Base-by-base conservation (phyloP, 2,329 filamentous ascomycete genomes). In the Fonsecaea nubica region DNA sequence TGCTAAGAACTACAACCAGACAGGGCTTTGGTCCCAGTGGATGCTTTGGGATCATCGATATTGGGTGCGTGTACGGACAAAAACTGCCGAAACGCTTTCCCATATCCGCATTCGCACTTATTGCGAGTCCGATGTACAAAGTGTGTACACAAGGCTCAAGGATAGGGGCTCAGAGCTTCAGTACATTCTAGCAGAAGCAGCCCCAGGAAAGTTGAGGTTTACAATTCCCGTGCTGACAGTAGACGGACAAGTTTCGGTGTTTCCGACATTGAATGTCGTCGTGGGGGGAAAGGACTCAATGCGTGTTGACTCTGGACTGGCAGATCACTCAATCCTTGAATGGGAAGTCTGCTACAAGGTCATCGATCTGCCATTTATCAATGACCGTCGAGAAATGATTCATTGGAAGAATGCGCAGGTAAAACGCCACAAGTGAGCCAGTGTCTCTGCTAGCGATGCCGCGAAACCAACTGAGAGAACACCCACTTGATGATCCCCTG, bases 1-100 rank as follows among this genome's bases (percentile, higher is more conserved):
- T 1, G 6, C 18, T 8, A 13, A 50, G n/a, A 38, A 61, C 4
- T 21, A 32, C 21, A 13, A 25, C 1, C n/a, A 54, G 45, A 38
- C 36, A 10, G 54, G 35, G 30, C 13, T 64, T 7, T 70, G 65
- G 58, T 68, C 69, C 15, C 15, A 56, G 18, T 70, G 67, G 67
- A 30, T 67, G 9, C 56, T 71, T 10, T 71, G 69, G 69, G 69
- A 71, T 50, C 66, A 65, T 63, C 69, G 69, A 30, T 70, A 65
- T 58, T 71, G 67, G 67, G 66, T 73, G 15, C 65, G 65, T 32
- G 63, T 72, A 5, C 61, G 56, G 35, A 36, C 60, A 12, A 42
- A 56, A 48, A 54, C 61, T 62, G 25, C 30, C n/a, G 7, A 32
- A 25, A 25, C 36, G 15, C 59, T 71, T 18, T 56, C 64, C 6